Evolutionary conservation across 495 filamentous ascomycete genomes (phyloP), one percentile per base, ranked within the genome.

Genomic region (Rusavskia elegans): DNA sequence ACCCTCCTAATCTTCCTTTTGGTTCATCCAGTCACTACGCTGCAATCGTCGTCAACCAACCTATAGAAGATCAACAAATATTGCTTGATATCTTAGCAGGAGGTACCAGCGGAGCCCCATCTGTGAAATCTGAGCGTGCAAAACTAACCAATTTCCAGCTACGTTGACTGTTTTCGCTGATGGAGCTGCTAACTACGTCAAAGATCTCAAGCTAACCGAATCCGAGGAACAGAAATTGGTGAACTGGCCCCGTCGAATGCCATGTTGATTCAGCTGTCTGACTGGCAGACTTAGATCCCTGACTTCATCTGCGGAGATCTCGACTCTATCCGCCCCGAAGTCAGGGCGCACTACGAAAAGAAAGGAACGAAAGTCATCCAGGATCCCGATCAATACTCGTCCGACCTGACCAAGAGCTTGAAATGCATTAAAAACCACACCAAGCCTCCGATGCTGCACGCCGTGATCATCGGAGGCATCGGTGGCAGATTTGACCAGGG

Each of bases 401-500:
- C 93, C 7, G 92, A 89, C 58, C 83, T 89, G 56, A 79, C 71
- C 27, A 89, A 89, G 63, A 77, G 74, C 68, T 69, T 95, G 53
- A 78, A 79, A 39, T 79, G 81, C 45, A 76, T 94, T 45, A 62
- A 39, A 19, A 30, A 44, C 9, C 17, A 17, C 13, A 16, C 30
- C 32, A 8, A 35, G 13, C 9, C 32, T 29, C 14, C 37, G 11
- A 57, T 77, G 16, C 66, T 77, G 16, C 66, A 76, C 27, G 70
- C 92, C 45, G 69, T 92, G 30, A 77, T 84, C 27, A 62, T 90
- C n/a, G 90, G 90, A 21, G 83, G 87, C 16, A 74, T 97, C 1
- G 86, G 84, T 20, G 93, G 93, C 3, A 78, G 92, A 27, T 85
- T 95, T 7, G 92, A 98, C 64, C 93, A 97, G 56, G 89, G 81